A percentile compares a stretch with the other conserved stretches of the same genome.
Conservation (phyloP, 768 basidiomycete genomes). For the Phlebiopsis gigantea region DNA sequence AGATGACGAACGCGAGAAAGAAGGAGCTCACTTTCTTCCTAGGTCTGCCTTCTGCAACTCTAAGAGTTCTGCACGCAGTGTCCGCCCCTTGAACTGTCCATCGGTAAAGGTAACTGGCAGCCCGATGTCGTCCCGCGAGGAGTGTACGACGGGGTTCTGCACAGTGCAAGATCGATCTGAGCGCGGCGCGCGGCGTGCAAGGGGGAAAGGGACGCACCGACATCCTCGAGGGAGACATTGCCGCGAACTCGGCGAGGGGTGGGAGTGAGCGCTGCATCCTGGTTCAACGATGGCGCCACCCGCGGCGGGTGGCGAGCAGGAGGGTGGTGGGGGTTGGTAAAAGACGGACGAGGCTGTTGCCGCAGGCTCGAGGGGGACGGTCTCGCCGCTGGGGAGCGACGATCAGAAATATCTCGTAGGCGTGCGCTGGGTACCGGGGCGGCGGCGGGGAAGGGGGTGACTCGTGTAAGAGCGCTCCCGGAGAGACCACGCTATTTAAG, state of each 20-base stretch:
- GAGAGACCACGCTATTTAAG: conserved; percentile 9
- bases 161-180: background rate
- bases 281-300: background rate
- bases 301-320: background rate
- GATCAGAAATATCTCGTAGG: conserved; percentile 11
- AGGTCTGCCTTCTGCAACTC: conserved; percentile 64
- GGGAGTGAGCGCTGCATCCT: background rate
- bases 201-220: background rate
- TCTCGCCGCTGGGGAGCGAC: background rate
- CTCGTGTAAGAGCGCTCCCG: conserved; percentile 5
- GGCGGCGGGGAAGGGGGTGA: conserved; percentile 12
- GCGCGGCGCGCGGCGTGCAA: background rate
- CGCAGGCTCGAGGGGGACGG: background rate
- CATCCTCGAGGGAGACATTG: background rate
- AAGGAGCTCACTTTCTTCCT: conserved; percentile 51
- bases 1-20: background rate
- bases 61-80: conserved; percentile 46
- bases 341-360: background rate
- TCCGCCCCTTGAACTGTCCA: conserved; percentile 59
- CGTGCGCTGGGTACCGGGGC: conserved; percentile 16
- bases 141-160: conserved; percentile 16
- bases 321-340: background rate
- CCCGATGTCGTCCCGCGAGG: conserved; percentile 29
- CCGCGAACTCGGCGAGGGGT: conserved; percentile 5
- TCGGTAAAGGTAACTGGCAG: conserved; percentile 48